Evolutionary conservation across 202 grass and related monocot species (phyloP), one percentile per base, ranked within the genome.

Genomic region (Tripidium arundinaceum): DNA sequence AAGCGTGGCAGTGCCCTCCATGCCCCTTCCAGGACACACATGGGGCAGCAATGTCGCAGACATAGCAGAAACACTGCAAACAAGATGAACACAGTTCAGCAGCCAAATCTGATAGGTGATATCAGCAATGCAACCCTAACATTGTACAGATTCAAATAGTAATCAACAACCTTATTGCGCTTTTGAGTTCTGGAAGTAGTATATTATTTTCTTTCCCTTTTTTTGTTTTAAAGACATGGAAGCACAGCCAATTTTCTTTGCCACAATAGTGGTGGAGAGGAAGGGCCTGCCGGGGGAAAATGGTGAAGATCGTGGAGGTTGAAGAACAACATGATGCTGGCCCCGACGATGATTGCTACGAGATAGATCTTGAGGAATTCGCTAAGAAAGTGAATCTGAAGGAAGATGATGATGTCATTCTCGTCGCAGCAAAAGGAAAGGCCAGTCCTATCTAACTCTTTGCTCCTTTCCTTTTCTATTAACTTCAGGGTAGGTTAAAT

Each of bases 11-110:
- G 62, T 97, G 94, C 61, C 88, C 75, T 13, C 2, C 31, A 15
- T 49, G 6, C 45, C 82, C 87, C 37, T 74, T 82, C 94, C 94
- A 94, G 7, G 3, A 49, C 4, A 18, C 4, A 58, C 94, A 97
- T 8, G 94, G 91, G 47, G 91, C 94, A 10, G 72, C 78, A 11
- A 89, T 9, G 47, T 97, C 91, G 25, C 91, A 91, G 10, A 93
- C 79, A 33, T 88, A 93, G 76, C 94, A 97, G 61, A 81, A 97
- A 63, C 94, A 97, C 94, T 97, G 84, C 82, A 81, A 37, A 88
- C 78, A 85, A 29, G n/a, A 41, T 42, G 38, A 74, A 75, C 16
- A 82, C 0, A 8, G 38, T 62, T 72, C 43, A 58, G 54, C 3
- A 29, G 68, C 73, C 40, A 29, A 50, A 65, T 64, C 66, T 68